Evolutionary conservation across 2,329 filamentous ascomycete species (phyloP), one percentile per base, ranked within the genome.

Genomic region (Talaromyces sp.): DNA sequence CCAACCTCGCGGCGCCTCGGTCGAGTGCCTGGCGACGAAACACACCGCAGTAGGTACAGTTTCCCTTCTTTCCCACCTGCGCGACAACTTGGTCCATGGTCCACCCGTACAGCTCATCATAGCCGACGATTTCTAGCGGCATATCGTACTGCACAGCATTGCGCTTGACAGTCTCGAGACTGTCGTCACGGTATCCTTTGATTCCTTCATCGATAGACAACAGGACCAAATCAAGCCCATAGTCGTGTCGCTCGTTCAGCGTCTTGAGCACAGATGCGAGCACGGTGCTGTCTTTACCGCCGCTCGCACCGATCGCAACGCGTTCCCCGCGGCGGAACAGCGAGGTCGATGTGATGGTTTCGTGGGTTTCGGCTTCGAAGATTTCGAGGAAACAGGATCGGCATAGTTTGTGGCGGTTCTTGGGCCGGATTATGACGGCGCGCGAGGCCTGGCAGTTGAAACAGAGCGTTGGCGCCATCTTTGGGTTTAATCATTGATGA

Each of bases 51-150:
- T 99, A 99, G 32, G 96, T 99, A 82, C 95, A 99, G 76, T 99
- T 99, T 32, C 93, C 93, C 76, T 97, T 98, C 80, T 97, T 98
- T 15, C 95, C 95, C 57, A 99, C 90, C 55, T 93, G 91, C 70
- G 93, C 90, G 4, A 99, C 96, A 10, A 99, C 95, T 72, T 98
- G 92, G 71, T 99, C 95, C 95, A 99, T 99, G 0, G 93, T 97
- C 95, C 95, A 99, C 9, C 93, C 95, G 73, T 99, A 99, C 10
- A 99, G 81, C 70, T 97, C 90, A 59, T 88, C 89, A 70, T 99
- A 99, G 56, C 93, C 92, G 56, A 99, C 86, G 60, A 99, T 96
- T 68, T 92, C 91, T 55, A 99, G 80, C 0, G 90, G 87, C 89
- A 99, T 96, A 1, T 89, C 87, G 77, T 98, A 97, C 75, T 98